These are phyloP conservation scores for Suillus hirtellus DNA, from an alignment of 768 basidiomycete species.

Conservation along the genomic window DNA sequence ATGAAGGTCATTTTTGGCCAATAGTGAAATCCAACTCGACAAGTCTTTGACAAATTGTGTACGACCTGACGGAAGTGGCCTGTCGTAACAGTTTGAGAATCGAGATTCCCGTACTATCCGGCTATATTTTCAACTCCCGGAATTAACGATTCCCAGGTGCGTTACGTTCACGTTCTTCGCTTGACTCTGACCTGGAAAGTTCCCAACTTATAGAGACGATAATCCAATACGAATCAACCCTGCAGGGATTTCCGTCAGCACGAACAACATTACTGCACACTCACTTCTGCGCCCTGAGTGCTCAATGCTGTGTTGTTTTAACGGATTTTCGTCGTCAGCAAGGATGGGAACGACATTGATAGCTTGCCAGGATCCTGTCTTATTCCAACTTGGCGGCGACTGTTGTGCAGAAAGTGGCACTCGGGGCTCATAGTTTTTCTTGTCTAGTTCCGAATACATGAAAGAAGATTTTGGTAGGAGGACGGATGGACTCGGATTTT, in stretches of 20 bases:
- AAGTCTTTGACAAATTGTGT: neutral
- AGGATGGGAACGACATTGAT: neutral
- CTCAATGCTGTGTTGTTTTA: neutral
- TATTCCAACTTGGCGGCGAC: conserved; percentile 6
- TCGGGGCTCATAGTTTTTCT: conserved; percentile 25
- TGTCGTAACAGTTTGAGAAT: neutral
- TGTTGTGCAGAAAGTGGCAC: conserved; percentile 21
- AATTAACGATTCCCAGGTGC: neutral
- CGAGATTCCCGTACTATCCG: neutral
- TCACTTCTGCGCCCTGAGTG: neutral
- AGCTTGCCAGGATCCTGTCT: neutral
- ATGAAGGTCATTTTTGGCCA: neutral
- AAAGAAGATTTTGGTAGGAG: conserved; percentile 31
- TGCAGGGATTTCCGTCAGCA: neutral
- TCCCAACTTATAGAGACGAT: too few relatives aligned
- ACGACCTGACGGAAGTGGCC: neutral
- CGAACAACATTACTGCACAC: neutral
- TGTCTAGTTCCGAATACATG: conserved; percentile 27
- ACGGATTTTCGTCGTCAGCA: too few relatives aligned
- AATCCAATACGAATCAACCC: neutral
- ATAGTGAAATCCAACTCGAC: neutral
- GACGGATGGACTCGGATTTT: conserved; percentile 22
- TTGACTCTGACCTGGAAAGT: neutral
- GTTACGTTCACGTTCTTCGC: neutral
- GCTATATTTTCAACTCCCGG: neutral